A percentile compares a stretch with the other conserved stretches of the same genome.
phyloP scores from a whole-genome alignment of 1,139 yeast species.

The Taphrina confusa region DNA sequence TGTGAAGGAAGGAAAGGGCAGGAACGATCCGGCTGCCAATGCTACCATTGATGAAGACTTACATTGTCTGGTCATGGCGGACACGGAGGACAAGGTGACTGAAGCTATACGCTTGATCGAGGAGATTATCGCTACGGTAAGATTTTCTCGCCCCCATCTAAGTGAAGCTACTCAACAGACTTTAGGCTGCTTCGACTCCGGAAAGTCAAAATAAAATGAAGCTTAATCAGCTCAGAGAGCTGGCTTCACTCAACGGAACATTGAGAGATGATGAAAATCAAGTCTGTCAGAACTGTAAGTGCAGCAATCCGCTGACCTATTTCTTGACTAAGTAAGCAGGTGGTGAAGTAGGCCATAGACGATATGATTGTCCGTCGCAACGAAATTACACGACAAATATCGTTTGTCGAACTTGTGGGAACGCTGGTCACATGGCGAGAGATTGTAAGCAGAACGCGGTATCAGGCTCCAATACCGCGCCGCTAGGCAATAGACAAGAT shows the following conservation, averaged over 20 bases:
- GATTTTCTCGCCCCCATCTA: conserved; percentile 43
- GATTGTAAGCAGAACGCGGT: conserved; percentile 63
- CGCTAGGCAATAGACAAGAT: conserved; percentile 47
- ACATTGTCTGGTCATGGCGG: conserved; percentile 86
- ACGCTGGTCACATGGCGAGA: conserved; percentile 80
- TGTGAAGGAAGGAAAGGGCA: conserved; percentile 82
- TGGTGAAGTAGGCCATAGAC: conserved; percentile 64
- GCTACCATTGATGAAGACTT: conserved; percentile 72
- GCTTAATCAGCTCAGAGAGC: conserved; percentile 83
- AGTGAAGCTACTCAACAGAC: not conserved
- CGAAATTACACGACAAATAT: conserved; percentile 59
- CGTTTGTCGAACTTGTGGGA: conserved; percentile 77
- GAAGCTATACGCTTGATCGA: conserved; percentile 75
- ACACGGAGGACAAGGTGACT: conserved; percentile 72
- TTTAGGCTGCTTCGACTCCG: conserved; percentile 67
- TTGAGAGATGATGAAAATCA: conserved; percentile 75
- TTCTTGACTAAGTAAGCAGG: conserved; percentile 10
- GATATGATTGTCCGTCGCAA: conserved; percentile 62
- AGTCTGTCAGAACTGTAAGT: conserved; percentile 56
- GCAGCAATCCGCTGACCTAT: not conserved
- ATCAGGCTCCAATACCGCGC: conserved; percentile 40
- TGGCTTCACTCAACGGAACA: conserved; percentile 94
- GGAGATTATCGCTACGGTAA: conserved; percentile 69
- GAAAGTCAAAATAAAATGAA: conserved; percentile 91
- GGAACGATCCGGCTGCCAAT: conserved; percentile 52